Evolutionary conservation across 2,329 filamentous ascomycete species (phyloP), one percentile per base, ranked within the genome.

Genomic region (Stachybotrys chartarum): DNA sequence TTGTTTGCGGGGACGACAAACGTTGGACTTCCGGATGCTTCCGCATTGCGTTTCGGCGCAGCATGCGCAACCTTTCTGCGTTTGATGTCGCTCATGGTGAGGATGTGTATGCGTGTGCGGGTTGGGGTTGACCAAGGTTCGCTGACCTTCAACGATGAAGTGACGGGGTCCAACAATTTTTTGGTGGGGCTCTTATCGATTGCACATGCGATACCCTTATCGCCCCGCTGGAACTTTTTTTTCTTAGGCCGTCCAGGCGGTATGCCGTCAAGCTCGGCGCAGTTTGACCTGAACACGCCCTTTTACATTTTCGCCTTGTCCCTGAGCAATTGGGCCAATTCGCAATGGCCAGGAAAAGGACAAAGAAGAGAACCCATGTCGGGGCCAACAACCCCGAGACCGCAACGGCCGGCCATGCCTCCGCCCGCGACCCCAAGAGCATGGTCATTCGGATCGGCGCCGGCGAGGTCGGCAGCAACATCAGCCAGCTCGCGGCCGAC

Each of bases 401-500:
- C 59, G 75, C 80, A 64, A 65, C 81, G 60, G 76, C 79, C 48
- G 80, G 83, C 56, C 84, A 85, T 71, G 81, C 83, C 56, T 81
- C 85, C 30, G 79, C 81, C 54, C 84, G 85, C 60, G 81, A 85
- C 53, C 94, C 94, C 39, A 97, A 97, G 80, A 95, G 88, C 70
- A 97, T 99, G 93, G 93, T 99, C 56, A 96, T 99, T 72, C 90
- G 94, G 63, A 92, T 97, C 66, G 94, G 94, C 64, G 93, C 92
- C 64, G 89, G 91, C 65, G 90, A 97, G 69, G 91, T 99, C 53
- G 94, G 94, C 56, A 84, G 90, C 57, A 96, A 89, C 70, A 83
- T 99, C 64, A 93, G 87, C 70, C 92, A 97, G 74, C 78, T 99
- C 63, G 92, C 93, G 24, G 86, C 88, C 63, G 94, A 99, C 75